Base-by-base conservation (phyloP, 1,284 basidiomycete species). In the Chalciporus sp. region DNA sequence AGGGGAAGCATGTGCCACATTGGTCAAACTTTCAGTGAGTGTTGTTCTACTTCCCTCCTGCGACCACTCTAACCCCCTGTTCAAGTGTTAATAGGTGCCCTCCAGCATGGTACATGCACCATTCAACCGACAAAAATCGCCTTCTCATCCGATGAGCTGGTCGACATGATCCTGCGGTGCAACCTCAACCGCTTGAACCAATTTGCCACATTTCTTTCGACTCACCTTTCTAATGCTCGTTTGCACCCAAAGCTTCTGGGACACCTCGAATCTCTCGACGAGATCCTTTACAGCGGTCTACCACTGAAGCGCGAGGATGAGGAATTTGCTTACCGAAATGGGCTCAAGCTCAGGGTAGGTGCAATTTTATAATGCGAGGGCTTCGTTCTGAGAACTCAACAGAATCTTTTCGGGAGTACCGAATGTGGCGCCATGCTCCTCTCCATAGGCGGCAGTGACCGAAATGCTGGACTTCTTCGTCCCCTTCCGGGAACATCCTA, bases 1-100 rank as follows among this genome's bases (percentile, higher is more conserved):
- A 86, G 84, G 76, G 85, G 85, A 58, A 85, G 83, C 71, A 83
- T 87, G 83, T 86, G 84, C 60, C 85, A 88, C 64, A 85, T 86
- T 52, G 85, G 69, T 37, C 83, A 86, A 65, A 77, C 76, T 43
- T 86, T 84, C 74, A 82, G 85, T 85, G 68, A 74, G 84, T 74
- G 57, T 14, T 55, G 42, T 26, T 60, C 41, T 46, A 27, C 58
- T 54, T 56, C 57, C 58, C 59, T 53, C 47, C 47, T 61, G 56
- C 42, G 58, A 58, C 58, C 58, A 58, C 59, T 55, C 60, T 66
- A 64, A 70, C 55, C 26, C 47, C 44, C 43, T 61, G 43, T 55
- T 61, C 49, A 55, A 54, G 84, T 88, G 83, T 74, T 89, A 53
- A 71, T 89, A 58, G 86, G 88, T 43, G 73, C 77, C 57, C 69